Evolutionary conservation across 306 rosid genomes (phyloP), one percentile per base, ranked within the genome.

Genomic region (Vigna angularis): DNA sequence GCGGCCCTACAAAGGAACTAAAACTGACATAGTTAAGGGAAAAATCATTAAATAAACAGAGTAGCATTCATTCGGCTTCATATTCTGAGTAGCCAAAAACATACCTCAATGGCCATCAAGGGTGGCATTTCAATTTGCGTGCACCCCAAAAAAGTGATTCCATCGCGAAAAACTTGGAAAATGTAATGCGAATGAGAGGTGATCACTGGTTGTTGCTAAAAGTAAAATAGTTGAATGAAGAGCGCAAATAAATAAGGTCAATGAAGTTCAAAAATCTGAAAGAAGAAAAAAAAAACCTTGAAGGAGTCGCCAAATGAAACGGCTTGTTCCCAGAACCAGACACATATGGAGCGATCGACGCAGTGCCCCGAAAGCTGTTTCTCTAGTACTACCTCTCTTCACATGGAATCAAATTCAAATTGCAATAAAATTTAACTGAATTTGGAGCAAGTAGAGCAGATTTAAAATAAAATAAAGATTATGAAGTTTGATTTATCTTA

Each of bases 51-150:
- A 30, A 3, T 58, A 69, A 68, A 44, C 2, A 77, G 16, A 79
- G 22, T 3, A 26, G 9, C 36, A 20, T 24, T 65, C 32, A 65
- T 18, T 5, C 22, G 52, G 51, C 32, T 42, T 11, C 16, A 36
- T 3, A 48, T 64, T 9, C n/a, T 12, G 74, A 77, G 36, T 62
- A 63, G 42, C 49, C 12, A 34, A 74, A 9, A 2, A 65, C 69
- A 79, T 70, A 95, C 98, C 96, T 95, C 98, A 81, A 91, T 92
- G 51, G 88, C 98, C 98, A 95, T 91, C 81, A 95, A 73, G 68
- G 98, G 98, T 11, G 97, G 93, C 98, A 95, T 95, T 78, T 95
- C 98, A 82, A 91, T 97, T 87, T 95, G 98, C 11, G 93, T 87
- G 86, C 98, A 90, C 5, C 97, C 98, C 84, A 95, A 81, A 90